phyloP scores from a whole-genome alignment of 441 rosid genomes.

The Omphalea diandra region DNA sequence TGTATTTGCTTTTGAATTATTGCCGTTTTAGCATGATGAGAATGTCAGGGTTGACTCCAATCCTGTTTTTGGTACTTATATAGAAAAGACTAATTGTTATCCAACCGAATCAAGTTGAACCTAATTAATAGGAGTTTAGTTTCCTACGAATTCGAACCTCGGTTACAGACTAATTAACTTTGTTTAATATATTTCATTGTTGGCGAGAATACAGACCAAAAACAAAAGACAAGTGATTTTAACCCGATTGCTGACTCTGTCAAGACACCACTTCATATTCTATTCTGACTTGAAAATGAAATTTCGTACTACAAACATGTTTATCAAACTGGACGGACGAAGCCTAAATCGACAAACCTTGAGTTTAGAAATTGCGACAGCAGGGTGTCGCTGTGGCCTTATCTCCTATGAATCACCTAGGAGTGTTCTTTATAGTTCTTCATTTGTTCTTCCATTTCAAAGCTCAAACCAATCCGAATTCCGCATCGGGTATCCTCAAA shows the following conservation, averaged over 20 bases:
- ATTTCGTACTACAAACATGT: neutral
- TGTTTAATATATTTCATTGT: too few relatives aligned
- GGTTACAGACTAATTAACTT: too few relatives aligned
- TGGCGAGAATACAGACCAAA: too few relatives aligned
- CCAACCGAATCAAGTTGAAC: too few relatives aligned
- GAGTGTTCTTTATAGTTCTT: constrained; percentile 3
- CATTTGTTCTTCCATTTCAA: constrained; percentile 28
- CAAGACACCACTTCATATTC: neutral
- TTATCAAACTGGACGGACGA: neutral
- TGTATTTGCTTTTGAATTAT: too few relatives aligned
- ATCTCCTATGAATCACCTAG: constrained; percentile 28
- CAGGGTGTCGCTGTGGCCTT: neutral
- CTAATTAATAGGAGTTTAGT: too few relatives aligned
- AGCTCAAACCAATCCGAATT: constrained; percentile 21
- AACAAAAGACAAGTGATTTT: neutral
- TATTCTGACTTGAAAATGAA: neutral
- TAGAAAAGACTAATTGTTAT: too few relatives aligned
- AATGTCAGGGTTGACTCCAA: too few relatives aligned
- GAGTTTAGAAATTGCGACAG: neutral
- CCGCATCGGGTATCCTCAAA: neutral
- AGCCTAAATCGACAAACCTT: constrained; percentile 3
- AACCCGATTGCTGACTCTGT: neutral
- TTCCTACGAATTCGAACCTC: too few relatives aligned
- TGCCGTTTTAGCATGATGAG: too few relatives aligned
- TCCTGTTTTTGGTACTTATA: too few relatives aligned